Percentiles rank a stretch among this genome's conserved stretches.
These are phyloP conservation scores for Ceratobasidium sp. DNA, from an alignment of 1,284 basidiomycete species.

Conservation along the genomic window DNA sequence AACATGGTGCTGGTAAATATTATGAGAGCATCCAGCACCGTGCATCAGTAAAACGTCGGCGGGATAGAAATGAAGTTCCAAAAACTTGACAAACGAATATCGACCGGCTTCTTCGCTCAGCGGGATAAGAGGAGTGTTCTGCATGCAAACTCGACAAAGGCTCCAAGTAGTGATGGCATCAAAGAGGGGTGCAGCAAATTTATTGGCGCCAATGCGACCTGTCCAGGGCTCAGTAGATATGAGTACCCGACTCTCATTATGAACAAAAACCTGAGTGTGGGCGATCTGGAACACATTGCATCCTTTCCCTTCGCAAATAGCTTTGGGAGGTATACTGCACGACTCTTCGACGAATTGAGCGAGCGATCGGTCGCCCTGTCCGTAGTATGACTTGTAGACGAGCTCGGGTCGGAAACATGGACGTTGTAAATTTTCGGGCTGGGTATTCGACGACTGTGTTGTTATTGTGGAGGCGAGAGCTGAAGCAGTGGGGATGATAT, in stretches of 20 bases:
- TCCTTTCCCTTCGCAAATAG: conserved; percentile 79
- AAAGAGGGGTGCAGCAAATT: conserved; percentile 44
- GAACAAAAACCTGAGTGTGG: conserved; percentile 89
- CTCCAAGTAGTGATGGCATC: conserved; percentile 92
- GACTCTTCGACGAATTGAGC: conserved; percentile 90
- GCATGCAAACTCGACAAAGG: conserved; percentile 82
- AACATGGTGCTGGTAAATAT: conserved; percentile 92
- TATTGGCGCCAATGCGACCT: conserved; percentile 59
- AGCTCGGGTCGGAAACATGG: conserved; percentile 75
- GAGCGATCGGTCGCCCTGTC: conserved; percentile 89
- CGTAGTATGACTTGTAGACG: conserved; percentile 86
- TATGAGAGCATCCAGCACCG: conserved; percentile 88
- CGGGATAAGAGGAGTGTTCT: conserved; percentile 84
- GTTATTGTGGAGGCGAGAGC: background rate
- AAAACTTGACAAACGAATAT: conserved; percentile 92
- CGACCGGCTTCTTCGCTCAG: conserved; percentile 93
- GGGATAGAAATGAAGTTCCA: conserved; percentile 92
- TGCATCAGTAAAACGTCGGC: conserved; percentile 81
- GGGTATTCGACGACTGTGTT: background rate
- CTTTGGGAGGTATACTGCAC: conserved; percentile 61
- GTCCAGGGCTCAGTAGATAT: conserved; percentile 90
- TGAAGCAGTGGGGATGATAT: conserved; percentile 66
- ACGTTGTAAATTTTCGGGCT: conserved; percentile 10
- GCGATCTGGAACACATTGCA: conserved; percentile 83
- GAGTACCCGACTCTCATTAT: conserved; percentile 83